phyloP scores from a whole-genome alignment of 177 flowering plant species.

The Telopea speciosissima region DNA sequence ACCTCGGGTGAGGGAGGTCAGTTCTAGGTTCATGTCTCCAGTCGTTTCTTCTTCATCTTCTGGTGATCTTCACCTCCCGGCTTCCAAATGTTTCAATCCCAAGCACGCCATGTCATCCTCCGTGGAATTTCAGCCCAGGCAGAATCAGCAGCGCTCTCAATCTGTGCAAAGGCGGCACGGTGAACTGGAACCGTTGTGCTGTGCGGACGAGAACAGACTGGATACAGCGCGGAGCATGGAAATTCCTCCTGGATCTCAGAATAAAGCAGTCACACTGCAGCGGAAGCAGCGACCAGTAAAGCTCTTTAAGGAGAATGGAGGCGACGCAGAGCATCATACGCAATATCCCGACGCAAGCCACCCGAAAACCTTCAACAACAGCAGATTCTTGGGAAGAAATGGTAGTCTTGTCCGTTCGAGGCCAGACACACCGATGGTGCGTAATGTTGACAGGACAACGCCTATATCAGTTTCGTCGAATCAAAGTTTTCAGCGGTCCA shows the following conservation, averaged over 20 bases:
- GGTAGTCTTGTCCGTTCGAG: conserved; percentile 9
- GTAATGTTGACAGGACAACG: not conserved
- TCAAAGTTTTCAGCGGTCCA: conserved; percentile 3
- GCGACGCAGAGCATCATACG: not conserved
- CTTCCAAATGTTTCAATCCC: conserved; percentile 17
- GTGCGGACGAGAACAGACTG: conserved; percentile 13
- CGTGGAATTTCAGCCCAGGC: conserved; percentile 1
- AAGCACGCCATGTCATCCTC: conserved; percentile 11
- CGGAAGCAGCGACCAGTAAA: conserved; percentile 9
- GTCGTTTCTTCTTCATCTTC: conserved; percentile 23
- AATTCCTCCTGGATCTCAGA: conserved; percentile 5
- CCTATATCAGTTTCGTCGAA: conserved; percentile 5
- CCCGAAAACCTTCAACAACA: not conserved
- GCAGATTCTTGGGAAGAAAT: not conserved
- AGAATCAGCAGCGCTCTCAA: conserved; percentile 13
- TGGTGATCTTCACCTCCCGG: conserved; percentile 20
- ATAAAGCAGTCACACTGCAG: conserved; percentile 5
- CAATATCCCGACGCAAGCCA: not conserved
- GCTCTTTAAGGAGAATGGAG: conserved; percentile 24
- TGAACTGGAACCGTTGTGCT: conserved; percentile 7
- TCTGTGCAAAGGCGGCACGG: conserved; percentile 13
- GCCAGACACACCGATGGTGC: conserved; percentile 19
- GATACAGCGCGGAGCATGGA: conserved; percentile 14
- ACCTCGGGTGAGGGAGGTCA: conserved; percentile 27
- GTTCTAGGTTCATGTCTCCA: conserved; percentile 35